Evolutionary conservation across 139 green algal species (phyloP).

Genomic region (Volvox africanus): DNA sequence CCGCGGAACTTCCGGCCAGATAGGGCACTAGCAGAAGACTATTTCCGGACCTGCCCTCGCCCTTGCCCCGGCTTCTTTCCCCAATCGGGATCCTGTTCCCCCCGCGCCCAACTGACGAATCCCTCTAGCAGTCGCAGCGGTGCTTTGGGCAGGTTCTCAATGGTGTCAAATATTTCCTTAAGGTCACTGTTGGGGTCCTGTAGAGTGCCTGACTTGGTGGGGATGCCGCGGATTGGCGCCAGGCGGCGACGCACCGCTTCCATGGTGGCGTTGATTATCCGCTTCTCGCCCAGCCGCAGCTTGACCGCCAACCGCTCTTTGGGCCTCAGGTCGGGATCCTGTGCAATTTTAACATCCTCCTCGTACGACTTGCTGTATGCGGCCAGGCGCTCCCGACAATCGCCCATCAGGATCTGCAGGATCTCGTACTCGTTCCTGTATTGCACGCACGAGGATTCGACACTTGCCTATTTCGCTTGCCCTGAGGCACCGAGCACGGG

Average conservation of each 20-base stretch:
- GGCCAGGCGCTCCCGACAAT: constrained; percentile 84
- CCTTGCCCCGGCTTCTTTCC: constrained; percentile 45
- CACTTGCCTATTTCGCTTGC: no score
- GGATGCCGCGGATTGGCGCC: constrained; percentile 96
- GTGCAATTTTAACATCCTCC: constrained; percentile 87
- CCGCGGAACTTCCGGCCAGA: background rate
- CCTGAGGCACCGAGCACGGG: no score
- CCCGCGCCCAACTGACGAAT: constrained; percentile 75
- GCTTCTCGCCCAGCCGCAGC: constrained; percentile 75
- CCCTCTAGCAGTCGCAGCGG: constrained; percentile 76
- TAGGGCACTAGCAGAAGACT: no score
- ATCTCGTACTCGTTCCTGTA: constrained; percentile 96
- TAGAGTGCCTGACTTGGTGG: constrained; percentile 90
- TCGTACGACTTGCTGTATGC: constrained; percentile 77
- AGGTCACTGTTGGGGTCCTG: constrained; percentile 94
- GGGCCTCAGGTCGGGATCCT: constrained; percentile 60
- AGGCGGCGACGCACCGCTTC: constrained; percentile 79
- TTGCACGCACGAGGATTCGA: no score
- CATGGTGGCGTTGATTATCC: constrained; percentile 59
- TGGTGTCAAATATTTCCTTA: constrained; percentile 91
- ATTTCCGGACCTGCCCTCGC: background rate
- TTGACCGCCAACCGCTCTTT: constrained; percentile 66
- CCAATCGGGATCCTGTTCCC: constrained; percentile 58
- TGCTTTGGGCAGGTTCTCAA: constrained; percentile 84
- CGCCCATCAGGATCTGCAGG: constrained; percentile 93